These are phyloP conservation scores for Hypoxylon fuscum DNA, from an alignment of 495 filamentous ascomycete genomes.

Conservation along the genomic window DNA sequence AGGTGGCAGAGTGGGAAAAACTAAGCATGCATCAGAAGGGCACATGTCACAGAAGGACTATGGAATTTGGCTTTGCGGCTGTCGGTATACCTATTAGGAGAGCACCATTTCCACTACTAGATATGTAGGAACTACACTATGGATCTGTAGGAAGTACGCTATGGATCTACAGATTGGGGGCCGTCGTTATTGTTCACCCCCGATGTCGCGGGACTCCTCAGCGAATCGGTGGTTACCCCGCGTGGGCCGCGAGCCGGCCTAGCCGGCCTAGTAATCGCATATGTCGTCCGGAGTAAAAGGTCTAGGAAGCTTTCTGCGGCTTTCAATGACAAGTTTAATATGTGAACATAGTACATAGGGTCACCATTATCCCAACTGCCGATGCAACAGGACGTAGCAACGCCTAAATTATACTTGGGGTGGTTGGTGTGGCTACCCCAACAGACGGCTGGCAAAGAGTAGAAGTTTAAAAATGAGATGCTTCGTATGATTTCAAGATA, in stretches of 20 bases:
- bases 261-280: conserved; percentile 27
- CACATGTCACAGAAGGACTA: background rate
- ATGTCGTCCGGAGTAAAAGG: conserved; percentile 22
- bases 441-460: background rate
- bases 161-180: no score
- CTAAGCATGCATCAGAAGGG: conserved; percentile 18
- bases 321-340: background rate
- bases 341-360: background rate
- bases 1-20: conserved; percentile 13
- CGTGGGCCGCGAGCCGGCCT: conserved; percentile 21
- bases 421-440: background rate
- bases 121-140: no score
- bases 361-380: conserved; percentile 14
- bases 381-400: conserved; percentile 20
- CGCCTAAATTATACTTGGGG: background rate
- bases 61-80: no score
- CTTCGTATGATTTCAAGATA: background rate
- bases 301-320: background rate
- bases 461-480: conserved; percentile 4
- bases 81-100: no score
- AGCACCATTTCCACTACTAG: no score
- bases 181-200: no score
- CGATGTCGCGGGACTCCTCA: conserved; percentile 30
- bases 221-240: conserved; percentile 38
- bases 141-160: no score